Base-by-base conservation (phyloP, 495 filamentous ascomycete genomes). In the Podospora pseudocomata region DNA sequence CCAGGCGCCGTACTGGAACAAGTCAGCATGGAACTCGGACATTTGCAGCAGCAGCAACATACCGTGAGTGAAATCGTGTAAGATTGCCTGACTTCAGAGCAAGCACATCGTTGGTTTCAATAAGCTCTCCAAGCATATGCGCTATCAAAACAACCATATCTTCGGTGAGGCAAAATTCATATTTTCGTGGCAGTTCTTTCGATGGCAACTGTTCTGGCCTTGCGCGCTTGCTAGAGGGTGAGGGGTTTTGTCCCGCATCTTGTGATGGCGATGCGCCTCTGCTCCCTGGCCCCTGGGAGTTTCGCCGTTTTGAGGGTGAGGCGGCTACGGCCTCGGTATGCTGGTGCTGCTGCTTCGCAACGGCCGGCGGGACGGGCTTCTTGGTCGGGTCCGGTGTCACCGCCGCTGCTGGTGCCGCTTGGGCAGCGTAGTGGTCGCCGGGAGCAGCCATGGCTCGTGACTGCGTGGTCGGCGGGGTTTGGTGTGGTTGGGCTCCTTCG, bases 11-110 rank as follows among this genome's bases (percentile, higher is more conserved):
- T 94, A 74, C 90, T 92, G 32, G n/a, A 28, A n/a, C 6, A 19
- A 67, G 44, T 49, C 39, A 39, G 19, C 1, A 20, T n/a, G 11
- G 0, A 20, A 60, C 15, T 54, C 30, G 5, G n/a, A 26, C 5
- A 54, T 15, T 26, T 11, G 13, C 13, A n/a, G 54, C 23, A 4
- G 7, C 7, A 49, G 39, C 5, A 49, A 23, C 78, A 63, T 84
- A 92, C 89, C 94, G 89, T 11, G 95, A 99, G 77, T 99, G 95
- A 78, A 99, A 99, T 63, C 95, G 84, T 27, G 95, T 99, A 62
- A 99, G 85, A 27, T 90, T 88, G 62, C 91, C 92, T 67, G 91
- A 89, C 72, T 89, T 87, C 60, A 97, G 84, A 62, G 93, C 93
- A 67, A 97, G 90, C 57, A 86, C 86, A 78, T 99, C 95, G 75